phyloP scores from a whole-genome alignment of 2,329 filamentous ascomycete genomes.

The Paraphaeosphaeria minitans region DNA sequence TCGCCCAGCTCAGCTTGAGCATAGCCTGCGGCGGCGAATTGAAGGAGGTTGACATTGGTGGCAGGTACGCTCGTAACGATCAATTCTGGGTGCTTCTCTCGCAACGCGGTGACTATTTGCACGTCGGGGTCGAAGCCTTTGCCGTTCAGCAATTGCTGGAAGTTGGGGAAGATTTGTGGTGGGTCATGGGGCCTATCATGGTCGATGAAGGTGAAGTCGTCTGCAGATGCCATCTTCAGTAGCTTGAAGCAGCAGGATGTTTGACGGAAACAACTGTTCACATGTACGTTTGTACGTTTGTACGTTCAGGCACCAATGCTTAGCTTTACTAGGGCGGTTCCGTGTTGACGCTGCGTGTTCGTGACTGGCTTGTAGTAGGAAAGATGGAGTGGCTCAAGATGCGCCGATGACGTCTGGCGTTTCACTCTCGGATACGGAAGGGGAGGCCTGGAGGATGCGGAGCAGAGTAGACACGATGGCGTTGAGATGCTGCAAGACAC shows the following conservation, averaged over 20 bases:
- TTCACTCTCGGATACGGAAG: constrained; percentile 11
- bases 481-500: background rate
- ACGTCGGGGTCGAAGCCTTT: constrained; percentile 47
- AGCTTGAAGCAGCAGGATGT: background rate
- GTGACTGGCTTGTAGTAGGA: constrained; percentile 12
- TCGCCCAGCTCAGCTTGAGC: constrained; percentile 47
- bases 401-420: constrained; percentile 17
- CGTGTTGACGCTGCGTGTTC: background rate
- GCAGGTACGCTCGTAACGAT: constrained; percentile 49
- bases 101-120: constrained; percentile 45
- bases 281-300: constrained; percentile 3
- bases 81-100: constrained; percentile 43
- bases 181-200: constrained; percentile 18
- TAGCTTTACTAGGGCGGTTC: background rate
- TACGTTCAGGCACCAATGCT: constrained; percentile 2
- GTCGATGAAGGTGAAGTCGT: constrained; percentile 43
- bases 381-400: background rate
- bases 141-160: constrained; percentile 41
- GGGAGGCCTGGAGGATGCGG: background rate
- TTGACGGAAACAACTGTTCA: background rate
- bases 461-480: background rate
- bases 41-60: constrained; percentile 45
- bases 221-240: constrained; percentile 25
- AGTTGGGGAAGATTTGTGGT: constrained; percentile 43
- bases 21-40: constrained; percentile 51